Evolutionary conservation across 805 yeast genomes (phyloP), one percentile per base, ranked within the genome.

Genomic region (Ogataea glucozyma): DNA sequence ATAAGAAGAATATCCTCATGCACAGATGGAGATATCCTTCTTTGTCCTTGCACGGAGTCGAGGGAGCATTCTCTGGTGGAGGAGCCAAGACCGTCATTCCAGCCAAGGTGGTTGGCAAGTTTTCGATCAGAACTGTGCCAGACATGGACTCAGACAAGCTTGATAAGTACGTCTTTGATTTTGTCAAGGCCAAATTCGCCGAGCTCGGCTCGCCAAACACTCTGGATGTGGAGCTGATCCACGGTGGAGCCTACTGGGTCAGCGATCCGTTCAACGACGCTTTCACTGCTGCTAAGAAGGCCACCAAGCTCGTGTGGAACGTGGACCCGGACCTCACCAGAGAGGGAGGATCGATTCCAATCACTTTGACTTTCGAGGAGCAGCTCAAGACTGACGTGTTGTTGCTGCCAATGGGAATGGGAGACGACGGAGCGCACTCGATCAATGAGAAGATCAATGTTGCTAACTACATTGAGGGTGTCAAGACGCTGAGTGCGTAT

Each of bases 51-150:
- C 99, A 93, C 68, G 99, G 99, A 54, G 78, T 93, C 43, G 99
- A 93, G 70, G 99, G 99, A 51, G 99, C 98, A 5, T 93, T 93
- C 67, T 83, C 85, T 36, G 91, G 86, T 32, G 77, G 85, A 35
- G 99, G 99, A 52, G 99, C 98, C 45, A 93, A 93, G 74, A 93
- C 99, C 24, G 99, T 93, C 40, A 93, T 93, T 53, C 99, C 99
- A 26, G 87, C 97, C 37, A 85, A 83, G 63, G 98, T 93, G 24
- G 67, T 72, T 40, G 99, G 99, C 59, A 93, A 93, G 72, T 93
- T 93, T 65, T 87, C 96, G 26, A 90, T 93, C 60, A 81, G 99
- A 75, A 93, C 99, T 16, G 99, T 93, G 26, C 99, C 99, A 43
- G 77, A 93, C 69, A 91, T 93, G 61, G 87, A 85, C 47, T 78